Conservation (phyloP, 2,329 filamentous ascomycete species). For the Calonectria honghensis region DNA sequence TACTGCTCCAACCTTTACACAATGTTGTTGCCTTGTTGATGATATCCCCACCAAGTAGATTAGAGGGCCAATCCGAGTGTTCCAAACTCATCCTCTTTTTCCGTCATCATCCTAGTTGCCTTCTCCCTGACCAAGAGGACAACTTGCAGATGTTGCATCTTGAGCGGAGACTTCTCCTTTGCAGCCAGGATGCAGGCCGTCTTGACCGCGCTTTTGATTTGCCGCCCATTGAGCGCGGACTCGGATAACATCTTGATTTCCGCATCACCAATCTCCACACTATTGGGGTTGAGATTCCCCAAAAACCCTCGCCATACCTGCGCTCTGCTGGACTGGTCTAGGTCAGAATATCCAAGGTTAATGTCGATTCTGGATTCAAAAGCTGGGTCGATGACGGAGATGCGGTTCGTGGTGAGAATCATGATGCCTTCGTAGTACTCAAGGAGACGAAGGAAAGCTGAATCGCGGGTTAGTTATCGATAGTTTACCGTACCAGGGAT, state of each 20-base stretch:
- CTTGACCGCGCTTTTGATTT: constrained; percentile 48
- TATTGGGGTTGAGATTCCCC: not conserved
- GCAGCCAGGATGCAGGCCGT: constrained; percentile 39
- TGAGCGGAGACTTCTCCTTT: constrained; percentile 15
- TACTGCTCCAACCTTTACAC: not conserved
- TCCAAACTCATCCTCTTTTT: not conserved
- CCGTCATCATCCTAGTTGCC: not conserved
- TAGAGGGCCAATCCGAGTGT: not conserved
- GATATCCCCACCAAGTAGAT: not conserved
- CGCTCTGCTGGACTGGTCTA: constrained; percentile 45
- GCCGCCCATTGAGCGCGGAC: constrained; percentile 41
- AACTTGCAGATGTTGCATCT: not conserved
- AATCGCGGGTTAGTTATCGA: not conserved
- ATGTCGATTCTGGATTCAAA: constrained; percentile 68
- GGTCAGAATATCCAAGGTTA: constrained; percentile 57
- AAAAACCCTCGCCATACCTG: constrained; percentile 51
- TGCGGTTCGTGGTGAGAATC: constrained; percentile 56
- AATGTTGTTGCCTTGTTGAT: not conserved
- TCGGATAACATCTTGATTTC: constrained; percentile 1
- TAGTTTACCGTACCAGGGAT: not conserved
- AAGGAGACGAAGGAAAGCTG: not conserved
- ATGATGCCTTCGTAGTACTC: not conserved
- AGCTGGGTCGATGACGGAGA: constrained; percentile 63
- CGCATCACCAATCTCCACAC: not conserved
- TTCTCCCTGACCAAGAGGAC: not conserved